Conservation (phyloP, 345 rosid species). For the Hevea brasiliensis region DNA sequence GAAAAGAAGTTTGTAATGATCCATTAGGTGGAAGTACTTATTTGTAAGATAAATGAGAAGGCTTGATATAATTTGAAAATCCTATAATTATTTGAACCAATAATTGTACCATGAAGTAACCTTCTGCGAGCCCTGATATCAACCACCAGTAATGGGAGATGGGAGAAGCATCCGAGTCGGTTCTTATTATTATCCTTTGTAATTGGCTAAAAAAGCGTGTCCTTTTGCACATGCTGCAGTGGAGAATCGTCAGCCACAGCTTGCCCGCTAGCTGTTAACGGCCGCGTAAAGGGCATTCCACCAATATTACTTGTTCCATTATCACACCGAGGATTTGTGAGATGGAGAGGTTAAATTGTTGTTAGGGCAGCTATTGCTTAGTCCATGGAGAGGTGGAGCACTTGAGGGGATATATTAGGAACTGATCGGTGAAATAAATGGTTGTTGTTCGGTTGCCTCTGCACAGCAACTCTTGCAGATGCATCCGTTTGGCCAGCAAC, state of each 20-base stretch:
- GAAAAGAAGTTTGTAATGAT: background rate
- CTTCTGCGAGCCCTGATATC: background rate
- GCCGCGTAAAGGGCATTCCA: constrained; percentile 23
- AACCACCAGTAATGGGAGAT: background rate
- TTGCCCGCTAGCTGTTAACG: constrained; percentile 17
- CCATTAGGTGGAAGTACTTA: background rate
- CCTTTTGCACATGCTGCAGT: constrained; percentile 22
- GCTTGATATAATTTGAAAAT: background rate
- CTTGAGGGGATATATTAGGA: constrained; percentile 32
- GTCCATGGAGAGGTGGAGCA: constrained; percentile 33
- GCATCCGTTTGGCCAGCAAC: constrained; percentile 18
- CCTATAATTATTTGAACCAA: background rate
- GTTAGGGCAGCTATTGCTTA: constrained; percentile 31
- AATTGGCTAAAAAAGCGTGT: constrained; percentile 21
- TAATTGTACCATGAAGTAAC: background rate
- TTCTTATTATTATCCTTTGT: constrained; percentile 22
- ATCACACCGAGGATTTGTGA: constrained; percentile 19
- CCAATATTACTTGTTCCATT: constrained; percentile 15
- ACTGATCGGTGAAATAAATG: constrained; percentile 45
- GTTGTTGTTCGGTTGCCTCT: constrained; percentile 38
- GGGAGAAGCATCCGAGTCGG: constrained; percentile 4
- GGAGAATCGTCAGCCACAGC: constrained; percentile 20
- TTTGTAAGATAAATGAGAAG: background rate
- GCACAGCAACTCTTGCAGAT: constrained; percentile 10
- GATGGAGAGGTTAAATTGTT: constrained; percentile 23